phyloP scores from a whole-genome alignment of 2,329 filamentous ascomycete species.

The Mollisiaceae sp. region DNA sequence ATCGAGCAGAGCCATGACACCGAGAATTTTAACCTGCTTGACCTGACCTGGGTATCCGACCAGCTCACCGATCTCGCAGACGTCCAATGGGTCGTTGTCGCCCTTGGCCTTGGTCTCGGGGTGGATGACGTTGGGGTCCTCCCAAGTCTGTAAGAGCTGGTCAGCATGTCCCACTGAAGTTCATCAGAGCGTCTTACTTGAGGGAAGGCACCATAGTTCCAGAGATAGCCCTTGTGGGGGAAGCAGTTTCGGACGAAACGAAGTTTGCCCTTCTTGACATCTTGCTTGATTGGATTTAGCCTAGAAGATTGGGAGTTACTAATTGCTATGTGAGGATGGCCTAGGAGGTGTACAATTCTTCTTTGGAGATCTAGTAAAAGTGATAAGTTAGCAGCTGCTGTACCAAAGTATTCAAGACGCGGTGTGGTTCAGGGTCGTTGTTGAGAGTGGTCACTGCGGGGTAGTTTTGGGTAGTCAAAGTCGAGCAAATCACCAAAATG shows the following conservation, averaged over 20 bases:
- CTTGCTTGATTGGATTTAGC: conserved; percentile 65
- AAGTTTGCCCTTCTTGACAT: conserved; percentile 99
- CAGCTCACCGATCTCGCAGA: conserved; percentile 99
- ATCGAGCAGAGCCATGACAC: conserved; percentile 98
- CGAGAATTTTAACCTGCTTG: conserved; percentile 99
- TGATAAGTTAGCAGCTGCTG: neutral
- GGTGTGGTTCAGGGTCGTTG: conserved; percentile 1
- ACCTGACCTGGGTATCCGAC: conserved; percentile 95
- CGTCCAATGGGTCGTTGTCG: conserved; percentile 98
- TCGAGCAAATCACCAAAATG: neutral
- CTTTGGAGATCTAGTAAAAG: conserved; percentile 87
- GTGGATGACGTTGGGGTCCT: conserved; percentile 95
- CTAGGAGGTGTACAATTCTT: conserved; percentile 72
- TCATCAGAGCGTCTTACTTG: conserved; percentile 64
- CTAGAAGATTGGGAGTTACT: too few relatives aligned
- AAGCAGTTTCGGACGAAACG: conserved; percentile 99
- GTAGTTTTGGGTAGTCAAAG: conserved; percentile 24
- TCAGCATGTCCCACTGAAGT: conserved; percentile 4
- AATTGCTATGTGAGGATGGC: neutral
- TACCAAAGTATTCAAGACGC: conserved; percentile 13
- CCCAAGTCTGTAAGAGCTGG: conserved; percentile 78
- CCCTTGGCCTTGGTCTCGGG: conserved; percentile 99
- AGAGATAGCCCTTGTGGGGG: conserved; percentile 99
- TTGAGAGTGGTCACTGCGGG: conserved; percentile 25
- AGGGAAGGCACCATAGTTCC: conserved; percentile 99